These are phyloP conservation scores for Fusarium begoniae DNA, from an alignment of 2,329 filamentous ascomycete genomes.

Conservation along the genomic window DNA sequence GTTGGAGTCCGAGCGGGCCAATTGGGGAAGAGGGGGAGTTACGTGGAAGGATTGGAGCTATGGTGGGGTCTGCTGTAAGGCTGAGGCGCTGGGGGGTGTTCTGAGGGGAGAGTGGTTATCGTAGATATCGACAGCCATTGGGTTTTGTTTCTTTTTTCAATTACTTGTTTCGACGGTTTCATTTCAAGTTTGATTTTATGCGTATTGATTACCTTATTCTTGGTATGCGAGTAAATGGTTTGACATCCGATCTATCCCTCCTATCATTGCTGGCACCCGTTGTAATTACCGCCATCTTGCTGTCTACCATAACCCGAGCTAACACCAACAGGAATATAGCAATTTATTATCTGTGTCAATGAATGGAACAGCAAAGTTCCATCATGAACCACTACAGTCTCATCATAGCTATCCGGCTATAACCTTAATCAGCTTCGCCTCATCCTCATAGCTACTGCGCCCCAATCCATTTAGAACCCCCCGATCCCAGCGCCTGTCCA, in stretches of 20 bases:
- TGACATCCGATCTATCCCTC: neutral
- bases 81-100: neutral
- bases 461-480: neutral
- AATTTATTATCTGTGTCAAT: fast-evolving
- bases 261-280: too few species aligned
- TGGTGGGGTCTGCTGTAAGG: neutral
- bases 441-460: conserved; percentile 1
- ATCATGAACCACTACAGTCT: neutral
- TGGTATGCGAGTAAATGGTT: fast-evolving
- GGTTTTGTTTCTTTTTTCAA: neutral
- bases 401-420: neutral
- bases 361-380: neutral
- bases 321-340: too few species aligned
- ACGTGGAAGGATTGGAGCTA: neutral
- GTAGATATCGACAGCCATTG: neutral
- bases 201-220: too few species aligned
- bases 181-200: neutral
- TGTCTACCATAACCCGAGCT: neutral
- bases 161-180: fast-evolving
- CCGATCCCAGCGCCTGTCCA: neutral
- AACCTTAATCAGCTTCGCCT: neutral
- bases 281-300: neutral
- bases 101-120: neutral
- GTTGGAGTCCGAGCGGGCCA: conserved; percentile 33
- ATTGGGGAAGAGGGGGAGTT: neutral